Conservation (phyloP, 2,329 filamentous ascomycete species). For the Tympanopsis confertula region DNA sequence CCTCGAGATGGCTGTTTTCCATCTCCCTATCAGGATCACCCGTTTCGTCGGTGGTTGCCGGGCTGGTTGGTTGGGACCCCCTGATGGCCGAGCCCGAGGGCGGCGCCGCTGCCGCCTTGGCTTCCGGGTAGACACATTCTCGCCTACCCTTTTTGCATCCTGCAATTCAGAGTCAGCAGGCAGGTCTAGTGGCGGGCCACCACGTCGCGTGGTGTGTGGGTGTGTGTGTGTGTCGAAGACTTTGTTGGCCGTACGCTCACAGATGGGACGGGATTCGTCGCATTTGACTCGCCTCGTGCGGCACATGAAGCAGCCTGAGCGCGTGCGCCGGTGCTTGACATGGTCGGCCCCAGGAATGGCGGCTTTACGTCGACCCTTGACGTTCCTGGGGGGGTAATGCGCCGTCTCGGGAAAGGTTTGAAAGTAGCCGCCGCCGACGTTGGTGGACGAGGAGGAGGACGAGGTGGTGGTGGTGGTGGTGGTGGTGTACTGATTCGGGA, state of each 20-base stretch:
- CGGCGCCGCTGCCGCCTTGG: slow-evolving; percentile 24
- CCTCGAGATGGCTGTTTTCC: slow-evolving; percentile 33
- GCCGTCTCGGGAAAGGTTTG: slow-evolving; percentile 36
- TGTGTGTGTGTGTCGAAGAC: slow-evolving; percentile 3
- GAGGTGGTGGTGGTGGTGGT: background rate
- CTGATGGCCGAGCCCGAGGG: slow-evolving; percentile 4
- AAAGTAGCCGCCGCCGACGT: slow-evolving; percentile 25
- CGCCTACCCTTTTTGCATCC: slow-evolving; percentile 86
- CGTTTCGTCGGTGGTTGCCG: slow-evolving; percentile 39
- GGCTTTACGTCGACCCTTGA: slow-evolving; percentile 39
- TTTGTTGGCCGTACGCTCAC: slow-evolving; percentile 55
- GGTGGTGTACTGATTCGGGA: slow-evolving; percentile 14
- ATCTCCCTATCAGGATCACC: slow-evolving; percentile 31
- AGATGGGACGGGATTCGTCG: slow-evolving; percentile 77
- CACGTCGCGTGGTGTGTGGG: slow-evolving; percentile 10
- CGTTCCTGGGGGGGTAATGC: slow-evolving; percentile 33
- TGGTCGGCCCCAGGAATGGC: slow-evolving; percentile 42
- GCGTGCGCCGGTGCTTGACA: slow-evolving; percentile 84
- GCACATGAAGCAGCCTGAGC: slow-evolving; percentile 90
- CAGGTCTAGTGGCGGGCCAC: slow-evolving; percentile 1
- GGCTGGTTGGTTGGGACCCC: slow-evolving; percentile 30
- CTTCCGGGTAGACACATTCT: slow-evolving; percentile 81
- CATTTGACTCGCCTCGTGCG: slow-evolving; percentile 86
- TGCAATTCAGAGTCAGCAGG: slow-evolving; percentile 15
- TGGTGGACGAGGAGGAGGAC: background rate